These are phyloP conservation scores for Hsuehochloa calcarea DNA, from an alignment of 176 grass and related monocot species.

Conservation along the genomic window DNA sequence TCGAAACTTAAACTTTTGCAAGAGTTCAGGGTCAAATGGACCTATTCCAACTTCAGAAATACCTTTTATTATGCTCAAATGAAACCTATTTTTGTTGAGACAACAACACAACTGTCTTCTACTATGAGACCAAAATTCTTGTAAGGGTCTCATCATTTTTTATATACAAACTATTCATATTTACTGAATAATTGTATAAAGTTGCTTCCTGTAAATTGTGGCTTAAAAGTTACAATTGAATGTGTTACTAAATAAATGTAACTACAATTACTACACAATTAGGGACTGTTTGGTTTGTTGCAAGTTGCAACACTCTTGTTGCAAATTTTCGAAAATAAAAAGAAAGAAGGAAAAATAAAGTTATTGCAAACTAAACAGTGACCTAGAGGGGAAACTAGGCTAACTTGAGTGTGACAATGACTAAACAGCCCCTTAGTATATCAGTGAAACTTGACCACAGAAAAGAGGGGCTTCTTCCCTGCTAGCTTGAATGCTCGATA, in stretches of 20 bases:
- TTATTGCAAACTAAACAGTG: neutral
- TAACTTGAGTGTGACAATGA: neutral
- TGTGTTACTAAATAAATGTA: neutral
- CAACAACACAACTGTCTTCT: neutral
- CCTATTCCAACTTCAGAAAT: neutral
- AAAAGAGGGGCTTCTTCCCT: neutral
- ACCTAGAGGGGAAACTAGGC: neutral
- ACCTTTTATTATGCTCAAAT: neutral
- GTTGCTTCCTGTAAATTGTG: constrained; percentile 7
- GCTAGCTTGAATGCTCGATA: neutral
- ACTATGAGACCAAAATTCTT: neutral
- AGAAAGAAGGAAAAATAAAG: neutral
- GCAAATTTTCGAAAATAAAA: neutral
- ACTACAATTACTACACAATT: neutral
- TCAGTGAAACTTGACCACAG: neutral
- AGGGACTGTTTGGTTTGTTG: neutral
- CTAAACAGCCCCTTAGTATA: neutral
- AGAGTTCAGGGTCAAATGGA: too few relatives aligned
- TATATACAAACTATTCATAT: neutral
- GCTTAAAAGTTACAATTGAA: neutral
- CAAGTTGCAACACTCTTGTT: neutral
- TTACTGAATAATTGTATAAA: neutral
- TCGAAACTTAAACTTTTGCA: too few relatives aligned
- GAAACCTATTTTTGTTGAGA: neutral
- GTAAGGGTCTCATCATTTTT: neutral